Base-by-base conservation (phyloP, 306 rosid genomes). In the Parietaria judaica region DNA sequence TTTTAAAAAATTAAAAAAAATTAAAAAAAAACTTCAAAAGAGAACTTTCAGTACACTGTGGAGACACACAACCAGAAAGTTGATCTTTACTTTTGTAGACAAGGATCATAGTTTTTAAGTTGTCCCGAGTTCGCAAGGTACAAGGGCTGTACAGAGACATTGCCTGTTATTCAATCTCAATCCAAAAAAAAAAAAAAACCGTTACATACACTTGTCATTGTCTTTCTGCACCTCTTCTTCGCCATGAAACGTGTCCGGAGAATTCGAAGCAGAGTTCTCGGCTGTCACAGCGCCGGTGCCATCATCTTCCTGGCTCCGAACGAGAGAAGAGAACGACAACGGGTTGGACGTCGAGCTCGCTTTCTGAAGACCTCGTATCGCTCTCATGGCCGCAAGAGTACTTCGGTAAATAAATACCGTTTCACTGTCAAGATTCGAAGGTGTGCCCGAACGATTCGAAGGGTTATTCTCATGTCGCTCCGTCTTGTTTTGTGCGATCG, bases 311-410 rank as follows among this genome's bases (percentile, higher is more conserved):
- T 77, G 95, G 70, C 54, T 74, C 73, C 74, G 72, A 31, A 70
- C 64, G 43, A 80, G 86, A 54, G 87, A 77, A 11, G 99, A 92
- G 78, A 86, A 81, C 0, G 95, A 92, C 75, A 85, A 82, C 1
- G 90, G 94, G 60, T 86, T 88, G 72, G 74, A 64, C 39, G 99
- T 92, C 31, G 99, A 92, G 71, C 97, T 88, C 60, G 84, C 90
- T 62, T 78, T 88, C 46, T 82, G 94, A 74, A 92, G 89, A 62
- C 94, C 84, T 60, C 57, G 65, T 61, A 92, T 88, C 63, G 99
- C 99, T 64, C 50, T 76, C 83, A 92, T 86, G 12, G 99, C 99
- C 46, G 99, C 99, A 63, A 77, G 84, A n/a, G 88, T 92, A 60
- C 96, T 76, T 17, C 95, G 90, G 54, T 82, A 74, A 55, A 92